phyloP scores from a whole-genome alignment of 1,284 basidiomycete species.

The Ganoderma resinaceum region DNA sequence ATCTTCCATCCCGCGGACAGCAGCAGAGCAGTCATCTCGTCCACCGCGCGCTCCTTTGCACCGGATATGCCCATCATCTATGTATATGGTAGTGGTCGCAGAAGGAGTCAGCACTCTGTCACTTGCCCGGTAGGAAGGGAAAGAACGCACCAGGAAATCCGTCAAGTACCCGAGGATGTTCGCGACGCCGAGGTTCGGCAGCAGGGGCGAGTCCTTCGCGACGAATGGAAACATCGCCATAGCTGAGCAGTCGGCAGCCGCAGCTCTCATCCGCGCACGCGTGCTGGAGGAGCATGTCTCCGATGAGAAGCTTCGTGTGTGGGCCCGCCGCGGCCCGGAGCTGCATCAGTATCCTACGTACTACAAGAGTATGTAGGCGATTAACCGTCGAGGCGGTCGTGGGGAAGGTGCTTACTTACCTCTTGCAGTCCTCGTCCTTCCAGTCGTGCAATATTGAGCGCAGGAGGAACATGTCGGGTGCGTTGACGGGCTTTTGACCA shows the following conservation, averaged over 20 bases:
- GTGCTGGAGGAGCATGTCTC: constrained; percentile 45
- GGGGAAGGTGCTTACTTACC: constrained; percentile 3
- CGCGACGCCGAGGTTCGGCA: constrained; percentile 14
- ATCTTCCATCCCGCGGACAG: constrained; percentile 69
- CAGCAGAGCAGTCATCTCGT: constrained; percentile 59
- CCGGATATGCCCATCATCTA: constrained; percentile 75
- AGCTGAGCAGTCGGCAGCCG: constrained; percentile 15
- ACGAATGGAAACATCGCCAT: constrained; percentile 29
- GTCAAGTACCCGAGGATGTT: constrained; percentile 15
- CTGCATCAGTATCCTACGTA: constrained; percentile 42
- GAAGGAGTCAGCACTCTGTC: constrained; percentile 17
- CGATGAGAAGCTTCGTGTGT: constrained; percentile 66
- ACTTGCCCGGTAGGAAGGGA: constrained; percentile 25
- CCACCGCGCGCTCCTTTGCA: constrained; percentile 67
- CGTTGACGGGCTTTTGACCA: not conserved
- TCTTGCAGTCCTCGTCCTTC: constrained; percentile 54
- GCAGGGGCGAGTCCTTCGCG: constrained; percentile 14
- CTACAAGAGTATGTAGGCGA: not conserved
- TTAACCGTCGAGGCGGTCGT: too few relatives aligned
- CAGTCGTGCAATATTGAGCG: constrained; percentile 78
- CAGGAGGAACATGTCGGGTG: constrained; percentile 61
- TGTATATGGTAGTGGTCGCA: constrained; percentile 39
- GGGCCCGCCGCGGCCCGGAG: constrained; percentile 43
- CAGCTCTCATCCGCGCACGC: constrained; percentile 17
- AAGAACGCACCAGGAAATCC: constrained; percentile 68